Conservation (phyloP, 345 rosid genomes). For the Mercurialis annua region DNA sequence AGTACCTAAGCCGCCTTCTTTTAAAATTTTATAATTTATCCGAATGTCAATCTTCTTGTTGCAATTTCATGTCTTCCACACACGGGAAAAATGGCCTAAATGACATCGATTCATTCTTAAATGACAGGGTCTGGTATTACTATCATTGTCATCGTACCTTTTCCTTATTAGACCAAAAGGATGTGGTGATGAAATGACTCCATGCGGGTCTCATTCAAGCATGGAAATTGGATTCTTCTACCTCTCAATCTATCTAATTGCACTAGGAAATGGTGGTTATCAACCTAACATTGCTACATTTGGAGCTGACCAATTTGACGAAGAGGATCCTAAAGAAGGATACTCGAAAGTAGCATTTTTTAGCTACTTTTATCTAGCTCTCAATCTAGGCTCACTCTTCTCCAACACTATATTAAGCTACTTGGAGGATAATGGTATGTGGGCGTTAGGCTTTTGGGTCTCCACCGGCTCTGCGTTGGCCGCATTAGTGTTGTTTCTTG, state of each 20-base stretch:
- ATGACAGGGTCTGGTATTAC: slow-evolving; percentile 67
- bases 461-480: slow-evolving; percentile 84
- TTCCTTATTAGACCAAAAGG: slow-evolving; percentile 80
- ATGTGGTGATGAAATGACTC: slow-evolving; percentile 64
- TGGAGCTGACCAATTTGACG: slow-evolving; percentile 98
- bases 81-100: no score
- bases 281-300: slow-evolving; percentile 96
- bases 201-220: slow-evolving; percentile 70
- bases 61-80: no score
- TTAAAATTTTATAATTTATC: no score
- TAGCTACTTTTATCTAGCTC: slow-evolving; percentile 93
- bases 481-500: slow-evolving; percentile 70
- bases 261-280: slow-evolving; percentile 94
- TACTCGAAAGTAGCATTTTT: slow-evolving; percentile 84
- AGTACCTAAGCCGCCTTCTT: slow-evolving; percentile 20
- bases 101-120: background rate
- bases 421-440: slow-evolving; percentile 87
- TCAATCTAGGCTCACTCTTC: slow-evolving; percentile 94
- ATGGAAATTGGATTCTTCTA: slow-evolving; percentile 69
- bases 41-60: no score
- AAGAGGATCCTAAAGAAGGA: slow-evolving; percentile 80
- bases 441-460: slow-evolving; percentile 95
- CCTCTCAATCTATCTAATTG: slow-evolving; percentile 82
- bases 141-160: slow-evolving; percentile 71
- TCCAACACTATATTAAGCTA: slow-evolving; percentile 90